phyloP scores from a whole-genome alignment of 345 rosid genomes.

The Litchi chinensis region DNA sequence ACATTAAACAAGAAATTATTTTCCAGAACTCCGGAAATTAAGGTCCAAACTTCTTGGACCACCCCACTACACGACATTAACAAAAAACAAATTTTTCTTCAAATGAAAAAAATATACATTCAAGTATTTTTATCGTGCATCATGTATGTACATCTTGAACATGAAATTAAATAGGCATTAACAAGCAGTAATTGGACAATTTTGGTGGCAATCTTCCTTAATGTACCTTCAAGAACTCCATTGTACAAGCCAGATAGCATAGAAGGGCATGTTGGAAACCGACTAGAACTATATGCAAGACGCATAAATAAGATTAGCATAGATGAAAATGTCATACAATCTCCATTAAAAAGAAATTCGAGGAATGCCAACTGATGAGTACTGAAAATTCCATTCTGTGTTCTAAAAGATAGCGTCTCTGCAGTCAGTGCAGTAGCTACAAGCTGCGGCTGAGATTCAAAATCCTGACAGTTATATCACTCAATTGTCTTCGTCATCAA shows the following conservation, averaged over 20 bases:
- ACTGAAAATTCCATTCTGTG: neutral
- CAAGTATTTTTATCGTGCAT: no score
- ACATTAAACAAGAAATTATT: no score
- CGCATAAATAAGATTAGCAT: neutral
- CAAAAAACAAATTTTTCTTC: no score
- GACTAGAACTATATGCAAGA: neutral
- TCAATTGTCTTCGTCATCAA: slow-evolving; percentile 25
- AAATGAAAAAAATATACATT: no score
- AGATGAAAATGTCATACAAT: neutral
- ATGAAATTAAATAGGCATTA: no score
- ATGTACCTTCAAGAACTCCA: neutral
- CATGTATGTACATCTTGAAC: no score
- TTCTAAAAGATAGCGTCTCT: neutral
- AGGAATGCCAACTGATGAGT: neutral
- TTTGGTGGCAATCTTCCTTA: neutral
- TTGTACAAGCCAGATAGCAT: neutral
- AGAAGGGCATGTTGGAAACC: neutral
- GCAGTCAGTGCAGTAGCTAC: neutral
- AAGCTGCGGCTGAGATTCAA: neutral
- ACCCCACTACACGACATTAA: no score
- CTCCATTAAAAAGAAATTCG: neutral
- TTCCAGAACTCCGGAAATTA: no score
- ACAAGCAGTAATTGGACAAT: no score
- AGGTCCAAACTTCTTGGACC: no score
- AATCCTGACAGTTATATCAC: neutral